Conservation (phyloP, 2,329 filamentous ascomycete species). For the Raffaelea deltoideospora region DNA sequence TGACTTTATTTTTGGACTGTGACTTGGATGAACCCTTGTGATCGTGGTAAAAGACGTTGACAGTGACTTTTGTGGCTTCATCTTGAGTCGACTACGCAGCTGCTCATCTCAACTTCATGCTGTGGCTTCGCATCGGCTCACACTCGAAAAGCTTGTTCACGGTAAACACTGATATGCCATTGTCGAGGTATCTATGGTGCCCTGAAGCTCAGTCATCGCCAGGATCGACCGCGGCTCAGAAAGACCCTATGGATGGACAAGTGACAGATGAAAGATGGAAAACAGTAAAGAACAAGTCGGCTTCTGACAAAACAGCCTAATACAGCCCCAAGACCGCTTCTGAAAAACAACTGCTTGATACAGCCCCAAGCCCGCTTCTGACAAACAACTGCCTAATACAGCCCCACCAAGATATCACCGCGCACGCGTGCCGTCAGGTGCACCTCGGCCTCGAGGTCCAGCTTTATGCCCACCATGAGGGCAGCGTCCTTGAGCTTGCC, state of each 20-base stretch:
- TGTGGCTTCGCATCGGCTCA: too few species aligned
- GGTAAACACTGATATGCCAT: not conserved
- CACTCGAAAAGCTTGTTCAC: too few species aligned
- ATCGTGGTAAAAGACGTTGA: too few species aligned
- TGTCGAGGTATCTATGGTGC: not conserved
- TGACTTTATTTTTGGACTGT: too few species aligned
- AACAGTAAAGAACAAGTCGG: not conserved
- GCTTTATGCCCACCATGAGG: conserved; percentile 45
- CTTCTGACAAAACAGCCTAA: not conserved
- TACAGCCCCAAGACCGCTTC: too few species aligned
- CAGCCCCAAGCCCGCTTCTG: too few species aligned
- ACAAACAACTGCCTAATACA: conserved; percentile 25
- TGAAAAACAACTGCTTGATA: too few species aligned
- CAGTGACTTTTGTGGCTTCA: too few species aligned
- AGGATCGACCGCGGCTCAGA: conserved; percentile 2
- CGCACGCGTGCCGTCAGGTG: conserved; percentile 44
- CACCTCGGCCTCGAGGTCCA: conserved; percentile 47
- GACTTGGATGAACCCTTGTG: too few species aligned
- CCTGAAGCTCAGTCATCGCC: conserved; percentile 1
- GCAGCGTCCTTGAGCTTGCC: conserved; percentile 42
- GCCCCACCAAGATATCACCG: conserved; percentile 44
- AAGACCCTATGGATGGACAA: not conserved
- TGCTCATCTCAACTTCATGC: too few species aligned
- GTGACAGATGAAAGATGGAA: not conserved
- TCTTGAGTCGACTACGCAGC: too few species aligned